Conservation (phyloP, 2,329 filamentous ascomycete species). For the Fusarium sp. region DNA sequence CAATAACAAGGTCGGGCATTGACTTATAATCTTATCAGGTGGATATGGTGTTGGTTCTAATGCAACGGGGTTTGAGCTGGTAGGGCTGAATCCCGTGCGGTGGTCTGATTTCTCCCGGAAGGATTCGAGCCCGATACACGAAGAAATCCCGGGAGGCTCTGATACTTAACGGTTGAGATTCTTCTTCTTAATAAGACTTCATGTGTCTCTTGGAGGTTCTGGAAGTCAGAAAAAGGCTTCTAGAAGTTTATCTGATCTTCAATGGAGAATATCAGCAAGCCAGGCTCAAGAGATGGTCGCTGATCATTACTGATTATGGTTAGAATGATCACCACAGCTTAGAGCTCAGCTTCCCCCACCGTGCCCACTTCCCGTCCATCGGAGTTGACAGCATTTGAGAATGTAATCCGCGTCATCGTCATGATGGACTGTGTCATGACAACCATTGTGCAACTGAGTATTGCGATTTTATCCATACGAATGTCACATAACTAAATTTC, state of each 20-base stretch:
- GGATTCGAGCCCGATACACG: background rate
- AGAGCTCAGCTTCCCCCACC: background rate
- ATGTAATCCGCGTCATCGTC: background rate
- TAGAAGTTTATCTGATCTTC: background rate
- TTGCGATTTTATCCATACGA: background rate
- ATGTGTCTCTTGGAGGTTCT: background rate
- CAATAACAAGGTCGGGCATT: background rate
- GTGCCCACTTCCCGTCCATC: conserved; percentile 5
- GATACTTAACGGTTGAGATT: background rate
- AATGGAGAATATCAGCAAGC: background rate
- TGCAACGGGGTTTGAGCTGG: background rate
- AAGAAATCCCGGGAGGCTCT: background rate
- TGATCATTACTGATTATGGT: background rate
- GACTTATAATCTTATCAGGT: background rate
- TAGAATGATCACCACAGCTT: background rate
- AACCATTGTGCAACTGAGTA: background rate
- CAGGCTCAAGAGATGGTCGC: background rate
- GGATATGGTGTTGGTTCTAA: conserved; percentile 11
- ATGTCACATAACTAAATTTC: too few relatives aligned
- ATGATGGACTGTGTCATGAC: background rate
- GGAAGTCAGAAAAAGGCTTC: background rate
- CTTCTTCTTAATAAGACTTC: background rate
- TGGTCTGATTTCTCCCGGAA: background rate
- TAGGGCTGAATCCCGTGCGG: conserved; percentile 11
- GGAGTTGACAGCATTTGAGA: background rate